Percentiles rank a stretch among this genome's conserved stretches.
Evolutionary conservation across 225 moss, liverwort and hornwort species (phyloP).

Genomic region (Thuidium tamariscinum): DNA sequence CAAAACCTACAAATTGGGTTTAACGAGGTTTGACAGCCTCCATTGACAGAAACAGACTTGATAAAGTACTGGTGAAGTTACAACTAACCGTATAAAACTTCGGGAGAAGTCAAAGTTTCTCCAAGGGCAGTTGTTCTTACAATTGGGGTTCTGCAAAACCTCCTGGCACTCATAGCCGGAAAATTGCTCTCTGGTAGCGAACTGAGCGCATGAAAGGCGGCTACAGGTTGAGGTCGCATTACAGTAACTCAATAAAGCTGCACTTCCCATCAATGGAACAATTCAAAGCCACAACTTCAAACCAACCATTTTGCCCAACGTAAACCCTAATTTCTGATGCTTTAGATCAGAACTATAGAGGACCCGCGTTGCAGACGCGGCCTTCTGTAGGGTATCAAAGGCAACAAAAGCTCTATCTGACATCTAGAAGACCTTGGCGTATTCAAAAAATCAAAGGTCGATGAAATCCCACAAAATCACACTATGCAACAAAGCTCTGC

Average conservation of each 20-base stretch:
- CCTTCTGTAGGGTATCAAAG: neutral
- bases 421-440: neutral
- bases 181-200: neutral
- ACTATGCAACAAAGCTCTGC: neutral
- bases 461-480: neutral
- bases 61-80: neutral
- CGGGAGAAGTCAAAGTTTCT: neutral
- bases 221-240: neutral
- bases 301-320: neutral
- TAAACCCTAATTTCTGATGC: neutral
- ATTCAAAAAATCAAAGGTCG: neutral
- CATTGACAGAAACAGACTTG: neutral
- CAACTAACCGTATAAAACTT: neutral
- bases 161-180: neutral
- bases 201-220: neutral
- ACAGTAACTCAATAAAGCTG: neutral
- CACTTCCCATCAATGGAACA: neutral
- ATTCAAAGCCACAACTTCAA: neutral
- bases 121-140: neutral
- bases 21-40: neutral
- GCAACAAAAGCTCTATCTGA: neutral
- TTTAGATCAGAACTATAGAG: neutral
- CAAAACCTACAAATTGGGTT: neutral
- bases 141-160: neutral
- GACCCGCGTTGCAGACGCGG: neutral